phyloP scores from a whole-genome alignment of 805 yeast species.

The Komagataella pastoris region DNA sequence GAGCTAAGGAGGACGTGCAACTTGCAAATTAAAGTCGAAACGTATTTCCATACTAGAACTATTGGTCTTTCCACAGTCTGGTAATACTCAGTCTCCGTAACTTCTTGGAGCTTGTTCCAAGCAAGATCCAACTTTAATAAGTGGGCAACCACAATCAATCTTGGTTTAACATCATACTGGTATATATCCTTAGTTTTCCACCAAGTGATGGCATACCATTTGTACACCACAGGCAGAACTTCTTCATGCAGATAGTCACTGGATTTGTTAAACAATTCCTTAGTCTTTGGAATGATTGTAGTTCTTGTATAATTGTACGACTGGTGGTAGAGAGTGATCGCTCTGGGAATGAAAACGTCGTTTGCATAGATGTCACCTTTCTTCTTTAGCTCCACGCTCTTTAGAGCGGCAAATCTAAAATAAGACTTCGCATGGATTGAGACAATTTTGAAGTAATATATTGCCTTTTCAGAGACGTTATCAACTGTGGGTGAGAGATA shows the following conservation, averaged over 20 bases:
- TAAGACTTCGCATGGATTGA: background rate
- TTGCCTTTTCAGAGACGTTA: background rate
- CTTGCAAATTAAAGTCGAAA: background rate
- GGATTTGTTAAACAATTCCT: background rate
- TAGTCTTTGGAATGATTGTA: background rate
- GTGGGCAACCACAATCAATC: background rate
- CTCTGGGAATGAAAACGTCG: background rate
- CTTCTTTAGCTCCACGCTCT: background rate
- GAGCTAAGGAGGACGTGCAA: background rate
- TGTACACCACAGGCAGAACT: background rate
- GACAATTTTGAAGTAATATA: background rate
- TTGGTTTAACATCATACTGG: background rate
- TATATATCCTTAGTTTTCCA: background rate
- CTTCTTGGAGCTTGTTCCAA: background rate
- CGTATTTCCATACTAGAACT: background rate
- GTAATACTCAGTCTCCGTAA: background rate
- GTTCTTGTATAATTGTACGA: background rate
- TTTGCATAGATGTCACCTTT: background rate
- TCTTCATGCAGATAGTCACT: background rate
- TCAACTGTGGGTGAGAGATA: background rate
- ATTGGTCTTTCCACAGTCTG: background rate
- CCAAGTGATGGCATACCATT: background rate
- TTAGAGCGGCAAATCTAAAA: background rate
- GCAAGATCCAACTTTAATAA: constrained; percentile 1
- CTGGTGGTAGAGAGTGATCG: background rate